phyloP scores from a whole-genome alignment of 495 filamentous ascomycete species.

The Annulohypoxylon stygium region DNA sequence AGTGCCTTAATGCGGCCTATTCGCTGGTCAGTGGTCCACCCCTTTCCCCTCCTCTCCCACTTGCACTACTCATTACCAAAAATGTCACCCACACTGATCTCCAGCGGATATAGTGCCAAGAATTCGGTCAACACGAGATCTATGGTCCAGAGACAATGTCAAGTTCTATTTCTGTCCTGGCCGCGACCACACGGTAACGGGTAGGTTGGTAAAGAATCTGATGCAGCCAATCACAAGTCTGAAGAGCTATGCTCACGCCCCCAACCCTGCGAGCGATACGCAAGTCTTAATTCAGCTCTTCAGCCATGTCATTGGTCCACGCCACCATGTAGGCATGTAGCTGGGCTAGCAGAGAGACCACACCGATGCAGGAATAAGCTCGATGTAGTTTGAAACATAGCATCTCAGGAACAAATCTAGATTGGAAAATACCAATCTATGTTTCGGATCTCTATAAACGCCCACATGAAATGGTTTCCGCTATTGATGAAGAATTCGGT shows the following conservation, averaged over 20 bases:
- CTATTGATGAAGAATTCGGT: conserved; percentile 19
- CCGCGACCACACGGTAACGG: conserved; percentile 32
- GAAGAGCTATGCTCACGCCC: conserved; percentile 39
- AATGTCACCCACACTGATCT: conserved; percentile 30
- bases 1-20: conserved; percentile 30
- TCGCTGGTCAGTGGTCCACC: conserved; percentile 7
- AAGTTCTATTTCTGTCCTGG: conserved; percentile 45
- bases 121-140: conserved; percentile 42
- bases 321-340: background rate
- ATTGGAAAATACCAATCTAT: conserved; percentile 22
- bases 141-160: conserved; percentile 36
- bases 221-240: conserved; percentile 39
- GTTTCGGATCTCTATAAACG: conserved; percentile 31
- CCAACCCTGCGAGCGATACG: conserved; percentile 39
- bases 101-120: conserved; percentile 45
- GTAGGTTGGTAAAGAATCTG: conserved; percentile 39
- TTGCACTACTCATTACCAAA: conserved; percentile 4
- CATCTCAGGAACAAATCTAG: conserved; percentile 34
- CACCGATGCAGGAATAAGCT: conserved; percentile 44
- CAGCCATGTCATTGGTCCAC: conserved; percentile 37
- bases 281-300: conserved; percentile 40
- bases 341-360: conserved; percentile 7
- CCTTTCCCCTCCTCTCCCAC: conserved; percentile 7
- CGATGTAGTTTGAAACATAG: conserved; percentile 44
- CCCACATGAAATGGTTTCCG: conserved; percentile 27